Percentiles rank a stretch among this genome's conserved stretches.
These are phyloP conservation scores for Aspergillus fumigatiaffinis DNA, from an alignment of 2,329 filamentous ascomycete species.

Conservation along the genomic window DNA sequence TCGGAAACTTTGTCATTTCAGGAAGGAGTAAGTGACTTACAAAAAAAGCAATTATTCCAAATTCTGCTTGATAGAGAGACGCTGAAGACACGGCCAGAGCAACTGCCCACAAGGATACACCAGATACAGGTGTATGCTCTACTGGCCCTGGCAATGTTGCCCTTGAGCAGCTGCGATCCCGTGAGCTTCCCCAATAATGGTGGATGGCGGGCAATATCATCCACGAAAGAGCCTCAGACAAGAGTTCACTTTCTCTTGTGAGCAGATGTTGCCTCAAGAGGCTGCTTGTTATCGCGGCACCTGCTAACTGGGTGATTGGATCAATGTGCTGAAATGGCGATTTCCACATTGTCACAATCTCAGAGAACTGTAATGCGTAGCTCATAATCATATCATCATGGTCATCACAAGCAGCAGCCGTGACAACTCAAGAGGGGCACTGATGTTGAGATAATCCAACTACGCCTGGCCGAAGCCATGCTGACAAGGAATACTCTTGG, in stretches of 20 bases:
- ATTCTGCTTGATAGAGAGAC: constrained; percentile 2
- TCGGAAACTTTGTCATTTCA: neutral
- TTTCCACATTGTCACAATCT: neutral
- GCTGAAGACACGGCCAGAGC: neutral
- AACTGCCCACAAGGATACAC: constrained; percentile 4
- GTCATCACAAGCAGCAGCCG: neutral
- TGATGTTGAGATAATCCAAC: too few relatives aligned
- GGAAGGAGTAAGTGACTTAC: neutral
- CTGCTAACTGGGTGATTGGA: neutral
- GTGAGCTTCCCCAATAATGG: neutral
- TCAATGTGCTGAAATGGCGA: neutral
- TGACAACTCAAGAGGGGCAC: too few relatives aligned
- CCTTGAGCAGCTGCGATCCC: neutral
- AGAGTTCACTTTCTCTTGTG: constrained; percentile 1
- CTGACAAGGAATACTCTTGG: too few relatives aligned
- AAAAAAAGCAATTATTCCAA: constrained; percentile 1
- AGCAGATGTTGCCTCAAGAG: neutral
- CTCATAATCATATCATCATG: neutral
- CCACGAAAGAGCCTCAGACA: constrained; percentile 7
- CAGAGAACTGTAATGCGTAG: neutral
- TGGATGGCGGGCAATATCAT: constrained; percentile 1
- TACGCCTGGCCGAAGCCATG: too few relatives aligned
- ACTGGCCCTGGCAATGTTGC: neutral
- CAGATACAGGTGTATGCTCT: neutral
- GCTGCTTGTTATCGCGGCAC: constrained; percentile 5